Conservation (phyloP, 306 rosid genomes). For the Boehmeria nivea region DNA sequence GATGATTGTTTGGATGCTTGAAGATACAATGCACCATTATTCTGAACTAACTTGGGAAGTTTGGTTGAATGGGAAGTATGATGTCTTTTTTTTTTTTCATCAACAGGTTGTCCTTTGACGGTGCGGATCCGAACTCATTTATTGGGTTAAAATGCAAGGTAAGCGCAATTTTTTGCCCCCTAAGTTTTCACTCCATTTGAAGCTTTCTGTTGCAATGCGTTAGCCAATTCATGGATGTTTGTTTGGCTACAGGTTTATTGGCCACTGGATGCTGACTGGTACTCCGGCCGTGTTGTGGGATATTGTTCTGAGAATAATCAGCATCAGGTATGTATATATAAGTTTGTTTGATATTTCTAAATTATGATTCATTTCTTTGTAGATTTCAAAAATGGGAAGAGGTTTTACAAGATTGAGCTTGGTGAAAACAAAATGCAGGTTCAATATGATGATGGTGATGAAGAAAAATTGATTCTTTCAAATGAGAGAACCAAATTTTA, state of each 20-base stretch:
- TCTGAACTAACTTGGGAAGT: neutral
- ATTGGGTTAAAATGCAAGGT: slow-evolving; percentile 94
- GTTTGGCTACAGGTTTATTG: slow-evolving; percentile 70
- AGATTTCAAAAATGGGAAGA: neutral
- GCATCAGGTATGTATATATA: slow-evolving; percentile 58
- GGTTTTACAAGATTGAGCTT: slow-evolving; percentile 2
- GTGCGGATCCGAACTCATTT: slow-evolving; percentile 61
- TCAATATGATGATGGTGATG: slow-evolving; percentile 72
- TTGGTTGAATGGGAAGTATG: slow-evolving; percentile 6
- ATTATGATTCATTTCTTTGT: slow-evolving; percentile 8
- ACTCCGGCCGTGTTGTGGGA: slow-evolving; percentile 54
- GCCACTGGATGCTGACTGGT: slow-evolving; percentile 87
- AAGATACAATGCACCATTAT: neutral
- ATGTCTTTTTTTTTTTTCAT: slow-evolving; percentile 14
- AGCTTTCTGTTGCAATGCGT: slow-evolving; percentile 21
- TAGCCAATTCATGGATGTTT: slow-evolving; percentile 9
- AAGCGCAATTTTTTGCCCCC: slow-evolving; percentile 12
- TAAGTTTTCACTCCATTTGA: neutral
- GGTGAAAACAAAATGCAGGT: slow-evolving; percentile 44
- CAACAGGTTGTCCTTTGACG: slow-evolving; percentile 66
- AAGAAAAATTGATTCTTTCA: slow-evolving; percentile 63
- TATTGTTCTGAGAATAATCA: slow-evolving; percentile 49
- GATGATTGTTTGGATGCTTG: neutral
- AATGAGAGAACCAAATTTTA: slow-evolving; percentile 70
- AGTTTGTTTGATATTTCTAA: neutral